Evolutionary conservation across 495 filamentous ascomycete genomes (phyloP), one percentile per base, ranked within the genome.

Genomic region (Cercophora sp.): DNA sequence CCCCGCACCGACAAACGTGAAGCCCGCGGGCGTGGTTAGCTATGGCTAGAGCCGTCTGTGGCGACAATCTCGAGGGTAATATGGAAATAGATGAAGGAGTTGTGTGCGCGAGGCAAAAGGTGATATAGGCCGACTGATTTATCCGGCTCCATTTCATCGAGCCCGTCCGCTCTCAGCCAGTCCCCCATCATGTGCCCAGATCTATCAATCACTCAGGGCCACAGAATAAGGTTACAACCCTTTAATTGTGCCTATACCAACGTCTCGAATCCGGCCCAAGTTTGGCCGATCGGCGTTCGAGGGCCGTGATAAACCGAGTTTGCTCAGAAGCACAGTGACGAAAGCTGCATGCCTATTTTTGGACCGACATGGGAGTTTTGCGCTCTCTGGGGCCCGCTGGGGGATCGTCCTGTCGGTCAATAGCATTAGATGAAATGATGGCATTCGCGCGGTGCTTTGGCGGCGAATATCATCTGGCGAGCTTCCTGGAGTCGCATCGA

Each of bases 11-110:
- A 13, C 29, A 32, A 6, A 6, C 29, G 29, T 13, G 9, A 15
- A 15, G 3, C 24, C 26, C 43, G 43, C 43, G 20, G 43, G 15
- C 43, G 43, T 49, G 47, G 47, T 37, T 37, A 37, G 47, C 34
- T 40, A 47, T 46, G 26, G 45, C 22, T 31, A 57, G 50, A 24
- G 40, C 34, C 36, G 40, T 52, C 53, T 54, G 65, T 62, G 63
- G 63, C 60, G 58, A 59, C 57, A 68, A 66, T 68, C 45, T 66
- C 48, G 48, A 49, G 35, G 26, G 61, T 54, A 68, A 68, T 68
- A 68, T 68, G 56, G 49, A 59, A 22, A 62, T 68, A 68, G 58
- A 68, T 68, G 65, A 68, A 62, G 43, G 39, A 34, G 48, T 56
- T 56, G 55, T 32, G 56, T 48, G 60, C 16, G 40, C 50, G 45